Base-by-base conservation (phyloP, 306 rosid species). In the Herpetospermum pedunculosum region DNA sequence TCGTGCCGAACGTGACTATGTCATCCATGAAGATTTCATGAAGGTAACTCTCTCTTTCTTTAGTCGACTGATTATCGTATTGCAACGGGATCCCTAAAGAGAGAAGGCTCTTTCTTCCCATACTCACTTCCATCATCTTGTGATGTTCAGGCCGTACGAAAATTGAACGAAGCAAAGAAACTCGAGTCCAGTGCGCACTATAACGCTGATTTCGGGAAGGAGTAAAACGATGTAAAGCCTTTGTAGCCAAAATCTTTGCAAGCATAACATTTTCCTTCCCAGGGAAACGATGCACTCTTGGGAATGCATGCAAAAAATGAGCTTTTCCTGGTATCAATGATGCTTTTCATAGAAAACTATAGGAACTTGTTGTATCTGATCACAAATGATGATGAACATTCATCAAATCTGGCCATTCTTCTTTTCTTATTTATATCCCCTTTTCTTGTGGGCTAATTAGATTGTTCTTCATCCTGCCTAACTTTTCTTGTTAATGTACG, bases 21-120 rank as follows among this genome's bases (percentile, higher is more conserved):
- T 95, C 76, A 89, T 88, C 74, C 99, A 95, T 37, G 97, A 89
- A 82, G 99, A 95, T 81, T 95, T 94, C 83, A 95, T 95, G 97
- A 95, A 95, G 92, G 99, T 83, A 76, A 76, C 12, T 2, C 3
- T 19, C 4, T 23, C 29, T 21, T 53, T 73, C 46, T 26, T 1
- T 43, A 52, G 23, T 4, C 0, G 21, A 28, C 44, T 19, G 5
- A 1, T 32, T 13, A 50, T 25, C 6, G 37, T 28, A 7, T 44
- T 23, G 23, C 12, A 68, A 25, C 18, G 34, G 34, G 10, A 14
- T 23, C 8, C 37, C 73, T 65, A 52, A 11, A n/a, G 62, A 5
- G 28, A 49, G 32, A 19, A 4, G 52, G 48, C 12, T 4, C 14
- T 29, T 32, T 50, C 62, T 72, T 52, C 63, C 26, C 70, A 5